phyloP scores from a whole-genome alignment of 2,329 filamentous ascomycete genomes.

The Botrytis tulipae region DNA sequence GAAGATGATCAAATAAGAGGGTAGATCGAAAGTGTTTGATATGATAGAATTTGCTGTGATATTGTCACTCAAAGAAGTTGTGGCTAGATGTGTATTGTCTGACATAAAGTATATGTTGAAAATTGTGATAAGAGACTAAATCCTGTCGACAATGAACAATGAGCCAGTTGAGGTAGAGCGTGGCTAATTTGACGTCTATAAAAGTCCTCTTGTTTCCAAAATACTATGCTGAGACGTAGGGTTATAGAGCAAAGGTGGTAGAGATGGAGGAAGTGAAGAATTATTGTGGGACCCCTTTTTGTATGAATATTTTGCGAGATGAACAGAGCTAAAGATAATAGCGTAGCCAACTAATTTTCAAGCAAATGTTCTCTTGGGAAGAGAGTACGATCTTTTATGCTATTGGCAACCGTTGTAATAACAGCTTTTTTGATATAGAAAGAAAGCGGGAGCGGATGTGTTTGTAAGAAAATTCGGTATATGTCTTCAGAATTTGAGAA shows the following conservation, averaged over 20 bases:
- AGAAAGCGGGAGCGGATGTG: neutral
- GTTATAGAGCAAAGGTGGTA: neutral
- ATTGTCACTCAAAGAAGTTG: neutral
- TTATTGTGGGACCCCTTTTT: neutral
- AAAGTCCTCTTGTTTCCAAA: neutral
- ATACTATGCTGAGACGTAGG: neutral
- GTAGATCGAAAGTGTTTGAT: neutral
- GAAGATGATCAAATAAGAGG: neutral
- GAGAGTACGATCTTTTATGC: neutral
- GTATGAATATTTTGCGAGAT: neutral
- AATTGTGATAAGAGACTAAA: neutral
- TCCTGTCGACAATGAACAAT: neutral
- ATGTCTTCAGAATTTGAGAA: neutral
- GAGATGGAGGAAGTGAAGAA: neutral
- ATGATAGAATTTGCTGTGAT: neutral
- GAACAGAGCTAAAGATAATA: neutral
- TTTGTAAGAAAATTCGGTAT: neutral
- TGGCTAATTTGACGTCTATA: neutral
- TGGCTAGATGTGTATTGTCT: neutral
- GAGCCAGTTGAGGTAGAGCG: neutral
- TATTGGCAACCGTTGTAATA: neutral
- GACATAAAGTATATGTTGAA: neutral
- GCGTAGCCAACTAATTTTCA: neutral
- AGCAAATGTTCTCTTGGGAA: neutral
- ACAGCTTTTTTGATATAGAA: neutral